phyloP scores from a whole-genome alignment of 2,329 filamentous ascomycete species.

The Sporothrix globosa region DNA sequence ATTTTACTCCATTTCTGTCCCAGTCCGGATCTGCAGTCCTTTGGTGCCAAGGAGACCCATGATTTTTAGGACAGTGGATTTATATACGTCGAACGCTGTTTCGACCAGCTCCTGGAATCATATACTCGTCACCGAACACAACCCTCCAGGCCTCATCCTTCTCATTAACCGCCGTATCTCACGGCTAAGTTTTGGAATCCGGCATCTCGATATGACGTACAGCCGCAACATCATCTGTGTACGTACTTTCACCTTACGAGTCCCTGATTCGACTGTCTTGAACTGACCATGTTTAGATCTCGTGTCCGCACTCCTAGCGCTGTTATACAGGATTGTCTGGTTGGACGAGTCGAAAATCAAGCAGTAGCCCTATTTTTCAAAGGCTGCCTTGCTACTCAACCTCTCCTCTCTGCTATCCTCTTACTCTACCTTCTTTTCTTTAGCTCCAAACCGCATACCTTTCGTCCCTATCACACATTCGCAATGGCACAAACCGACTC shows the following conservation, averaged over 20 bases:
- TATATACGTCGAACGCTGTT: background rate
- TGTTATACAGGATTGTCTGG: background rate
- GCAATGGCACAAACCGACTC: conserved; percentile 1
- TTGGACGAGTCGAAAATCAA: background rate
- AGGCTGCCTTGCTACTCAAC: background rate
- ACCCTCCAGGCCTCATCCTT: conserved; percentile 9
- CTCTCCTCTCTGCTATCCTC: background rate
- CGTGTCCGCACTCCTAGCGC: background rate
- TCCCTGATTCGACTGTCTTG: background rate
- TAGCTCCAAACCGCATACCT: no score
- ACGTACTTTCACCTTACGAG: background rate
- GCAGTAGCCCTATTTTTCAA: conserved; percentile 5
- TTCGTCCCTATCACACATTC: background rate
- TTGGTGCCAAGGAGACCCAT: background rate
- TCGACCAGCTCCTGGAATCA: background rate
- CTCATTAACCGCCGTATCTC: no score
- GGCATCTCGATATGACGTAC: background rate
- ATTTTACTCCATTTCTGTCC: background rate
- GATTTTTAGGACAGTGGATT: background rate
- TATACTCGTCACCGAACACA: background rate
- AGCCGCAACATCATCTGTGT: background rate
- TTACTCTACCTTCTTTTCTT: no score
- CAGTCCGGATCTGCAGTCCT: conserved; percentile 1
- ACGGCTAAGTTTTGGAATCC: background rate
- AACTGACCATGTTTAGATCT: background rate